Evolutionary conservation across 1,284 basidiomycete genomes (phyloP), one percentile per base, ranked within the genome.

Genomic region (Trichosporon faecale): DNA sequence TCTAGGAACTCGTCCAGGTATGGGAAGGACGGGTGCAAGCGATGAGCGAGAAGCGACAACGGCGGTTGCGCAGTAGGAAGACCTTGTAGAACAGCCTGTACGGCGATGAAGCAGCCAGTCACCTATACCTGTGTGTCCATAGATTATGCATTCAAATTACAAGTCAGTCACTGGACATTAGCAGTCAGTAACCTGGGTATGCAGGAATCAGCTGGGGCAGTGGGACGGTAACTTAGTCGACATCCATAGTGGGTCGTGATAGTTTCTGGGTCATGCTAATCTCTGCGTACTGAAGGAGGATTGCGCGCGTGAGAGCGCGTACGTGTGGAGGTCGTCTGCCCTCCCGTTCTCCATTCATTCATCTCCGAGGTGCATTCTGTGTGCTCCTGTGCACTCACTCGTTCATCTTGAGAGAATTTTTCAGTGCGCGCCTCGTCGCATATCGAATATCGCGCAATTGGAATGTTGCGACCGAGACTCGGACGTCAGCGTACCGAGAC

Each of bases 1-100:
- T 40, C 64, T 44, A 65, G 64, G 64, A n/a, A 40, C 37, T 40
- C 64, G 64, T 40, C 64, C 64, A 65, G 40, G 37, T 44, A 65
- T 65, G 35, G 40, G 25, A 65, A 29, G 40, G 21, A 29, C 64
- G 35, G 40, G 25, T 21, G 37, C 21, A 27, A 23, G 31, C n/a
- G 37, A 25, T 23, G 33, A 64, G 33, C 16, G 63, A 64, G 63
- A 64, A 40, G 27, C 57, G 57, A 31, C 52, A 57, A 57, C 27
- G 57, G 29, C 18, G 57, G 18, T 31, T 52, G 49, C 49, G 49
- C 49, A 52, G 49, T 52, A 52, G 29, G 23, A 31, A 21, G 29
- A n/a, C 27, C 3, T n/a, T 61, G 57, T 61, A 61, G 57, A 61
- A 12, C 16, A 61, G 57, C 29, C 27, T 61, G 8, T 18, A 61